phyloP scores from a whole-genome alignment of 441 rosid genomes.

The Pelargonium cotyledonis region DNA sequence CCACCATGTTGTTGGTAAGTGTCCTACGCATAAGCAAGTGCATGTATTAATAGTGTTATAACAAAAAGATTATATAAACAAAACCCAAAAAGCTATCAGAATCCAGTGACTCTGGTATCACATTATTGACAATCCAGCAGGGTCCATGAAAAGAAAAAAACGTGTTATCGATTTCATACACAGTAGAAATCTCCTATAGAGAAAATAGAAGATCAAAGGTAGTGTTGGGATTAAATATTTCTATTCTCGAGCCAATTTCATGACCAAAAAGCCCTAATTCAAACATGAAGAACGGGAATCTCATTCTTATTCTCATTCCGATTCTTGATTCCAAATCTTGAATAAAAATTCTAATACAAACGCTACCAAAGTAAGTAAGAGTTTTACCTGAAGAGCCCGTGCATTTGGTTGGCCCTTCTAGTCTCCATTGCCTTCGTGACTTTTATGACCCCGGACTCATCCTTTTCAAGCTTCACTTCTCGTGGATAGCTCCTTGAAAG shows the following conservation, averaged over 20 bases:
- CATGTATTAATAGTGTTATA: not conserved
- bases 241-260: no score
- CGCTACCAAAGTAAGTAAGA: not conserved
- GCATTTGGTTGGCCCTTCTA: slow-evolving; percentile 94
- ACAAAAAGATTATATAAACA: not conserved
- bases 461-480: slow-evolving; percentile 61
- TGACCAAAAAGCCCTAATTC: no score
- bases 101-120: no score
- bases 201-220: no score
- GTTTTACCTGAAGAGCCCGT: slow-evolving; percentile 86
- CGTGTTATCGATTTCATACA: no score
- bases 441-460: slow-evolving; percentile 53
- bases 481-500: slow-evolving; percentile 63
- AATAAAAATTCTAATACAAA: not conserved
- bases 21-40: slow-evolving; percentile 40
- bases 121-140: no score
- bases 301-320: no score
- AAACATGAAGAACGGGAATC: no score
- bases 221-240: no score
- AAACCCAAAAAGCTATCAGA: no score
- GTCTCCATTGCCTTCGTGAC: slow-evolving; percentile 68
- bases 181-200: no score
- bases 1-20: slow-evolving; percentile 85
- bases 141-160: no score
- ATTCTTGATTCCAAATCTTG: slow-evolving; percentile 2